Evolutionary conservation across 495 filamentous ascomycete genomes (phyloP).

Genomic region (Staphylotrichum longicolle): DNA sequence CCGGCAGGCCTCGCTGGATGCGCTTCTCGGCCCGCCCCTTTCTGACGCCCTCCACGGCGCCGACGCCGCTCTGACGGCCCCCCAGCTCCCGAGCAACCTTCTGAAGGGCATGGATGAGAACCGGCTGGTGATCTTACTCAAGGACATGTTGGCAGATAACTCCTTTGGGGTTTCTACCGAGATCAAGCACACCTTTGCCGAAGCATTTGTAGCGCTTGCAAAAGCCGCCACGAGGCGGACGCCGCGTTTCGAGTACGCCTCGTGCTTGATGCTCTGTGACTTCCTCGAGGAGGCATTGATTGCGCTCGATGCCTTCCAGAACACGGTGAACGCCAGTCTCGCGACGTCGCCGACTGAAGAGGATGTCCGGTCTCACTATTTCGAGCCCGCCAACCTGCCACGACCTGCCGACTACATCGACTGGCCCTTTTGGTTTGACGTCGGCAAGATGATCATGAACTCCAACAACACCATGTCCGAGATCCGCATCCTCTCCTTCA

Average conservation of each 20-base stretch:
- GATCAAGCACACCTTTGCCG: slow-evolving; percentile 69
- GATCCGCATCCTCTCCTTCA: slow-evolving; percentile 80
- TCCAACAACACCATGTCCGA: slow-evolving; percentile 95
- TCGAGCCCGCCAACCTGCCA: slow-evolving; percentile 15
- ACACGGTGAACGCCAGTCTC: slow-evolving; percentile 47
- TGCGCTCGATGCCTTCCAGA: slow-evolving; percentile 38
- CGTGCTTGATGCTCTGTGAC: slow-evolving; percentile 90
- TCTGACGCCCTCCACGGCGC: slow-evolving; percentile 73
- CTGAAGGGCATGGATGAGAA: slow-evolving; percentile 89
- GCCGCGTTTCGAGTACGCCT: slow-evolving; percentile 80
- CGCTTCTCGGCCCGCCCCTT: slow-evolving; percentile 59
- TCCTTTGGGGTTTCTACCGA: slow-evolving; percentile 47
- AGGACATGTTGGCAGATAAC: slow-evolving; percentile 78
- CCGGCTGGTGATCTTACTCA: slow-evolving; percentile 78
- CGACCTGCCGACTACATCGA: slow-evolving; percentile 50
- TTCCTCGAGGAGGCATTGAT: slow-evolving; percentile 75
- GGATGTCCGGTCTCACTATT: slow-evolving; percentile 8
- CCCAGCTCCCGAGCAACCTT: slow-evolving; percentile 56
- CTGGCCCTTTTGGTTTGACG: slow-evolving; percentile 88
- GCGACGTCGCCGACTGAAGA: slow-evolving; percentile 28
- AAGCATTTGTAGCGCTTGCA: slow-evolving; percentile 71
- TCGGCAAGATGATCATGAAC: slow-evolving; percentile 76
- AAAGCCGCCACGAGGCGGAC: slow-evolving; percentile 71
- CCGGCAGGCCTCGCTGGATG: slow-evolving; percentile 57
- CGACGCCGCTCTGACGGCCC: slow-evolving; percentile 65